Evolutionary conservation across 371 early-diverging fungal species (phyloP).

Genomic region (Apophysomyces elegans): DNA sequence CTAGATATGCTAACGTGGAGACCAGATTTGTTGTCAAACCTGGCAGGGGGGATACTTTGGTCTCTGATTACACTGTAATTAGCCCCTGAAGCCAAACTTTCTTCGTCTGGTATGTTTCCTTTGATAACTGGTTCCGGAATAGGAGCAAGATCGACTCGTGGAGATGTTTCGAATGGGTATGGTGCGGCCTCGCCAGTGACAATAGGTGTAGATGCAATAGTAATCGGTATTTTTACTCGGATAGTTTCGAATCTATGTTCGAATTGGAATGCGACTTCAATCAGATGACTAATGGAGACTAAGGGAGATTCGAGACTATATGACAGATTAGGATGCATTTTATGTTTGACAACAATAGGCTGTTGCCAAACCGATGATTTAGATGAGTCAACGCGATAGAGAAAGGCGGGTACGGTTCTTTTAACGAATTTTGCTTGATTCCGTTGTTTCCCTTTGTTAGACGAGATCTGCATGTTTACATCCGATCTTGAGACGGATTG

Average conservation of each 20-base stretch:
- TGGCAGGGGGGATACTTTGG: constrained; percentile 17
- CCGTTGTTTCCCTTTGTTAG: constrained; percentile 7
- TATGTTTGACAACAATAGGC: constrained; percentile 30
- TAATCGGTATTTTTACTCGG: constrained; percentile 31
- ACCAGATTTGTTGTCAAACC: constrained; percentile 6
- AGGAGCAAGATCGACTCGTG: constrained; percentile 10
- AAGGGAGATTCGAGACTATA: constrained; percentile 28
- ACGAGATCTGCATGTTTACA: constrained; percentile 3
- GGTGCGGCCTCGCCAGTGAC: not conserved
- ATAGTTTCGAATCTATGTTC: constrained; percentile 32
- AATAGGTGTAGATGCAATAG: constrained; percentile 30
- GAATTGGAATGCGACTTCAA: constrained; percentile 34
- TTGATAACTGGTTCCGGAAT: constrained; percentile 4
- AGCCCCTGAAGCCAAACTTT: constrained; percentile 17
- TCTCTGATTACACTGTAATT: constrained; percentile 25
- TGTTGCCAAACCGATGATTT: constrained; percentile 32
- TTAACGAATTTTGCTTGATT: constrained; percentile 23
- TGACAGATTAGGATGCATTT: constrained; percentile 21
- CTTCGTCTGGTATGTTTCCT: constrained; percentile 15
- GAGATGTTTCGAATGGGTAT: constrained; percentile 23
- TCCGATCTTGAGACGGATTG: constrained; percentile 13
- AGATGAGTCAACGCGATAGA: constrained; percentile 22
- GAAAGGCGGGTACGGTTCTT: constrained; percentile 26
- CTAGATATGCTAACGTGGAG: constrained; percentile 2
- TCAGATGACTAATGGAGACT: constrained; percentile 27